phyloP scores from a whole-genome alignment of 1,284 basidiomycete genomes.

The Cystobasidiaceae sp. region DNA sequence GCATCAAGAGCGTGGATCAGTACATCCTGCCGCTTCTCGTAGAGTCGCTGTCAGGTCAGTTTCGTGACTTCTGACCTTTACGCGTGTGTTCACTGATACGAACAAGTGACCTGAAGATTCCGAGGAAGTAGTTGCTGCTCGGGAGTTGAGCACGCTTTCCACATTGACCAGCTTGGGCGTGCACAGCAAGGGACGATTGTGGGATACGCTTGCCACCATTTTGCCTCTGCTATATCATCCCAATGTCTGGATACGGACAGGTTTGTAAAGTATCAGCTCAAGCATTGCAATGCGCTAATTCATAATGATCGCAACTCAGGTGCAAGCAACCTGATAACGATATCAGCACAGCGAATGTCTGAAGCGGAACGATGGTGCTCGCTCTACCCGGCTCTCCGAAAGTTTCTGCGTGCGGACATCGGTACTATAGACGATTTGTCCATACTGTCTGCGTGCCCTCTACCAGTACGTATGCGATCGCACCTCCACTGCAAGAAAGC shows the following conservation, averaged over 20 bases:
- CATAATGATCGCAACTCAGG: no score
- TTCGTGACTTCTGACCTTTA: not conserved
- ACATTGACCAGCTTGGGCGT: constrained; percentile 79
- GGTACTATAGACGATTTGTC: constrained; percentile 66
- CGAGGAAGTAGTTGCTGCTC: constrained; percentile 86
- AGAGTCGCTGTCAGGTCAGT: constrained; percentile 78
- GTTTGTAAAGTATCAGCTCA: constrained; percentile 48
- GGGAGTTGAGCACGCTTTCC: constrained; percentile 76
- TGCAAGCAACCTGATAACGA: constrained; percentile 77
- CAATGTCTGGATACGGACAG: constrained; percentile 92
- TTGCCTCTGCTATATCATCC: constrained; percentile 91
- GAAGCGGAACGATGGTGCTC: constrained; percentile 92
- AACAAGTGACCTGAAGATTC: constrained; percentile 58
- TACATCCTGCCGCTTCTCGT: constrained; percentile 91
- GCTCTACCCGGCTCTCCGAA: constrained; percentile 80
- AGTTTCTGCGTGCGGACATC: constrained; percentile 82
- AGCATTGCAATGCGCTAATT: not conserved
- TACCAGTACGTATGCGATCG: constrained; percentile 58
- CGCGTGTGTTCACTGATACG: not conserved
- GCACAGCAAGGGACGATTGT: constrained; percentile 84
- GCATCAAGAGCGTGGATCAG: constrained; percentile 75
- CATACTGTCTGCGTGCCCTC: constrained; percentile 65
- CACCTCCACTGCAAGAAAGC: not conserved
- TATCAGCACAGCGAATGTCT: constrained; percentile 70
- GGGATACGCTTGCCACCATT: constrained; percentile 83